These are phyloP conservation scores for Penicillium salamii DNA, from an alignment of 495 filamentous ascomycete species.

Conservation along the genomic window DNA sequence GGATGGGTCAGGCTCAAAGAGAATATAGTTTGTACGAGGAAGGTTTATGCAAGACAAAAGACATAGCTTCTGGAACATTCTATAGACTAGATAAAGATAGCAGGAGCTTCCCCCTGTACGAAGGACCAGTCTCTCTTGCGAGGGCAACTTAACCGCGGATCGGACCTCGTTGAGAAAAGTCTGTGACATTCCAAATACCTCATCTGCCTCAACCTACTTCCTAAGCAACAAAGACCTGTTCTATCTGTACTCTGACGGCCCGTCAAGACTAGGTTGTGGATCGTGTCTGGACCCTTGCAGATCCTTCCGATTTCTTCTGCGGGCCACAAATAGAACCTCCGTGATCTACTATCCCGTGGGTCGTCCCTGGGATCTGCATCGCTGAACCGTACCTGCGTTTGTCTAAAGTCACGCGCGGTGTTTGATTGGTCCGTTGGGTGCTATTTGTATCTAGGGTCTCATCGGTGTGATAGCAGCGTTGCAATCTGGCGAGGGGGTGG, in stretches of 20 bases:
- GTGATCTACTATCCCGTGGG: not conserved
- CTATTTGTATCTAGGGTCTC: not conserved
- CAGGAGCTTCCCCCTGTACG: not conserved
- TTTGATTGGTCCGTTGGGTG: not conserved
- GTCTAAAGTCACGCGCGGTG: not conserved
- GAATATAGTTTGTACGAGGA: not conserved
- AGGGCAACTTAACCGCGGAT: not conserved
- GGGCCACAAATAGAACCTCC: conserved; percentile 2
- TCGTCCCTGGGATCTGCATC: not conserved
- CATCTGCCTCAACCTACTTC: not conserved
- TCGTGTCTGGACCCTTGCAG: not conserved
- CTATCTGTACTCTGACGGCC: not conserved
- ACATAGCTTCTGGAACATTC: not conserved
- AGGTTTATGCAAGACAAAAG: not conserved
- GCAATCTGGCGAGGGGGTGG: not conserved
- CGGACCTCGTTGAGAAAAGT: not conserved
- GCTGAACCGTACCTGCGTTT: not conserved
- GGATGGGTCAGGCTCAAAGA: not conserved
- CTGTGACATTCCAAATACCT: not conserved
- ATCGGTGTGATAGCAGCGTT: not conserved
- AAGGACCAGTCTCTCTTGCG: not conserved
- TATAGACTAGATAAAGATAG: not conserved
- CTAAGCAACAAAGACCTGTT: conserved; percentile 1
- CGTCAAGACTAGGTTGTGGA: not conserved
- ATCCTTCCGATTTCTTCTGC: not conserved